These are phyloP conservation scores for Ustilago shanxiensis DNA, from an alignment of 1,284 basidiomycete genomes.

Conservation along the genomic window DNA sequence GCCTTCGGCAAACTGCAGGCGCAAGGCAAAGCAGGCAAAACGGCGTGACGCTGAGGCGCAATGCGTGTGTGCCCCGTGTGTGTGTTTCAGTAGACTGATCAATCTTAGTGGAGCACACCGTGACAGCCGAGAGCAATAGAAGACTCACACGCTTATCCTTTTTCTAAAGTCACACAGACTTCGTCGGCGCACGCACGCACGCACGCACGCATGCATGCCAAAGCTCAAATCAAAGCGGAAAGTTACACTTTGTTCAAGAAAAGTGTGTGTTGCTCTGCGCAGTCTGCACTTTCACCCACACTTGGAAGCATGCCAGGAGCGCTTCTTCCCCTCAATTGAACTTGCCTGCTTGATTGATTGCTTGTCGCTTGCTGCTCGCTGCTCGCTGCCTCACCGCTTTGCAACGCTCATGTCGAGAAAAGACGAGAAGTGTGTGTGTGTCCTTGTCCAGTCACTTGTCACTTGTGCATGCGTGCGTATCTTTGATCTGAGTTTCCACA, in stretches of 20 bases:
- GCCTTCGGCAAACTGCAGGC: not conserved
- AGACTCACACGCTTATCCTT: not conserved
- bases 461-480: not conserved
- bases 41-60: not conserved
- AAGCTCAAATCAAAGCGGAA: not conserved
- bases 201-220: constrained; percentile 13
- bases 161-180: constrained; percentile 2
- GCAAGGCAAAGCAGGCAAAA: not conserved
- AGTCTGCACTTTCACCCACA: constrained; percentile 1
- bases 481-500: not conserved
- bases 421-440: not conserved
- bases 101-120: not conserved
- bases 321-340: not conserved
- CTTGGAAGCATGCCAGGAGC: constrained; percentile 2
- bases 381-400: not conserved
- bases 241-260: not conserved
- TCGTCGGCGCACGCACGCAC: not conserved
- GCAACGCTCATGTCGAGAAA: not conserved
- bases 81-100: constrained; percentile 2
- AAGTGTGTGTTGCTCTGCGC: not conserved
- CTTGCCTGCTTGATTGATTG: not conserved
- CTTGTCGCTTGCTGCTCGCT: not conserved
- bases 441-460: no score
- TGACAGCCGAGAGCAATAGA: constrained; percentile 1
- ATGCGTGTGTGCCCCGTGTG: not conserved